phyloP scores from a whole-genome alignment of 1,139 yeast species.

The Sugiyamaella paludigena region DNA sequence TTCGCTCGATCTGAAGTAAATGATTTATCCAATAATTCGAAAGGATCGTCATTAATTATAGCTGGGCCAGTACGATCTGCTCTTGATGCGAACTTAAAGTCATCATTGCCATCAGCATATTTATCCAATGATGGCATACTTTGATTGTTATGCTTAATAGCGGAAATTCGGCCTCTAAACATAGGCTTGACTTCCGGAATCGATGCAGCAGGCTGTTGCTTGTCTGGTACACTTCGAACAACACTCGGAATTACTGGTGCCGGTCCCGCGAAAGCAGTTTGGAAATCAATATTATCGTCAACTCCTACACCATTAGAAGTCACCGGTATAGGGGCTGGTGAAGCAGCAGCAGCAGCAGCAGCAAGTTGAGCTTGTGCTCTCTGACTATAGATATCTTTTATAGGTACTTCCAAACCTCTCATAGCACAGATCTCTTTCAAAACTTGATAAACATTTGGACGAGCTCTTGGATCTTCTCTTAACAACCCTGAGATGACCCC shows the following conservation, averaged over 20 bases:
- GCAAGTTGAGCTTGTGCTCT: no score
- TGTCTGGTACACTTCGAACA: conserved; percentile 2
- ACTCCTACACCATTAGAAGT: no score
- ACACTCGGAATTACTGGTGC: not conserved
- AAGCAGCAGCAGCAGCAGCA: no score
- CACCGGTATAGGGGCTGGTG: conserved; percentile 13
- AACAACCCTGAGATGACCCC: conserved; percentile 69
- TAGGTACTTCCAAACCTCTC: conserved; percentile 55
- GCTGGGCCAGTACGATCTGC: conserved; percentile 9
- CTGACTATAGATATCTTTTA: conserved; percentile 32
- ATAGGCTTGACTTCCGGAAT: conserved; percentile 30
- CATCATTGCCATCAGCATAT: not conserved
- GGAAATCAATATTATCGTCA: not conserved
- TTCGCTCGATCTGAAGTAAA: conserved; percentile 7
- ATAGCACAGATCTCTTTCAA: conserved; percentile 63
- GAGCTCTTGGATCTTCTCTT: conserved; percentile 70
- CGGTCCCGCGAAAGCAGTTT: conserved; percentile 1
- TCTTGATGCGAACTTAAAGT: not conserved
- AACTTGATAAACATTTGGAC: conserved; percentile 89
- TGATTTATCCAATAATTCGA: conserved; percentile 10
- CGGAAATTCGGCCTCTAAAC: conserved; percentile 30
- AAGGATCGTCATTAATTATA: conserved; percentile 12
- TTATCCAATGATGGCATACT: conserved; percentile 11
- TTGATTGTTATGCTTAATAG: conserved; percentile 7
- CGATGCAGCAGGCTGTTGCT: conserved; percentile 12